Base-by-base conservation (phyloP, 805 yeast genomes). In the Ogataea trehalophila region DNA sequence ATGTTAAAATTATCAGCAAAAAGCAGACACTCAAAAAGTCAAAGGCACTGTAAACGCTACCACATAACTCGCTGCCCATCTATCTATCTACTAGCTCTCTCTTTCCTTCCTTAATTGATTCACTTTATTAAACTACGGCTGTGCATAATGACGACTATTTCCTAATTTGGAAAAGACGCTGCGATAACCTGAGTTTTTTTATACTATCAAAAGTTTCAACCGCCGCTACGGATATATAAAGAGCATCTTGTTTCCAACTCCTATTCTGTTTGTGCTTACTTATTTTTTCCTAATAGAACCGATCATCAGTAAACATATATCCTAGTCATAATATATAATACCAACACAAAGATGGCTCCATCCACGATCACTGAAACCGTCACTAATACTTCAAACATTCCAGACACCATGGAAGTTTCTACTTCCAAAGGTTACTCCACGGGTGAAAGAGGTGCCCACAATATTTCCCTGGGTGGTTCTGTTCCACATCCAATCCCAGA, bases 371-470 rank as follows among this genome's bases (percentile, higher is more conserved):
- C 54, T 5, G 45, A 56, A 23, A 41, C 46, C 23, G 26, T 45
- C 7, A 20, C 54, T 15, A 29, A 43, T 13, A 55, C 61, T 14
- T 67, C 69, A 8, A 20, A 38, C 6, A 57, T 63, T 15, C 70
- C 70, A 11, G 51, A 48, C 8, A 36, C 45, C 7, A 53, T 68
- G n/a, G 44, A 42, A 23, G 57, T 69, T 14, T 41, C 67, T 16
- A 70, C 75, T 2, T 54, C 65, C 17, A 71, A 72, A 51, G 77
- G 78, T 17, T 75, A 75, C 59, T 61, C 63, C 8, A 54, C 71
- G 4, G 64, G 58, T 7, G 62, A 70, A 18, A 69, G 76, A 43
- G 87, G 87, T n/a, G 69, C 81, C 5, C 83, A 80, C 54, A 81
- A 81, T 61, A 69, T 83, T 42, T 70, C 85, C 37, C 69, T 71